Base-by-base conservation (phyloP, 2,329 filamentous ascomycete species). In the Ophiostoma ips region DNA sequence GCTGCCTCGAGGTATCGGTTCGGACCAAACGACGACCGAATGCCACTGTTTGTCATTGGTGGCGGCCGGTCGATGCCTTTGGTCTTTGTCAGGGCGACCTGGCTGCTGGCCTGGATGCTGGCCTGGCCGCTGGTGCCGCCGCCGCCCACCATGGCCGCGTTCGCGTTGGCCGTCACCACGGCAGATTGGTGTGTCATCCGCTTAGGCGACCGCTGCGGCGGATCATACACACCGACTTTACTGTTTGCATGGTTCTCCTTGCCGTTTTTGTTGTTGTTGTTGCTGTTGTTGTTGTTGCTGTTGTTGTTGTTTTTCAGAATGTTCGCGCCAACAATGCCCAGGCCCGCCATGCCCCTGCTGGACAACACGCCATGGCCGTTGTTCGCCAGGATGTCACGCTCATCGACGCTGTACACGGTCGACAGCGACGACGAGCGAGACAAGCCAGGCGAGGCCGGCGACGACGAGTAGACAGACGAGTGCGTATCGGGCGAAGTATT, bases 381-480 rank as follows among this genome's bases (percentile, higher is more conserved):
- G 36, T n/a, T 28, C n/a, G 28, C 45, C 5, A 62, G 62, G 7
- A 69, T 66, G 9, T 70, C 66, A 1, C 65, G 62, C 49, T 76
- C 73, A 30, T 74, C 72, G 45, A 71, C 71, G 52, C 74, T 77
- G 54, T 77, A 76, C 5, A 79, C 59, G 0, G 75, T 79, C 4
- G 75, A 79, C 5, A 79, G 62, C 2, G 72, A 70, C 2, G 72
- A 70, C 36, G 73, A 77, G 0, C 49, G 55, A 5, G 35, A 28
- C 12, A 51, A 57, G 1, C 21, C 45, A 2, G 24, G 33, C 11
- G 55, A 53, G 6, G 53, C 48, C 3, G 50, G 50, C 46, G 53
- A 51, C 16, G 40, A 44, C 15, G 15, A 18, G 21, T 19, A 37
- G 6, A 46, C 7, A 2, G 36, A 46, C 8, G 38, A 10, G 3